Base-by-base conservation (phyloP, 495 filamentous ascomycete species). In the Cairneyella variabilis region DNA sequence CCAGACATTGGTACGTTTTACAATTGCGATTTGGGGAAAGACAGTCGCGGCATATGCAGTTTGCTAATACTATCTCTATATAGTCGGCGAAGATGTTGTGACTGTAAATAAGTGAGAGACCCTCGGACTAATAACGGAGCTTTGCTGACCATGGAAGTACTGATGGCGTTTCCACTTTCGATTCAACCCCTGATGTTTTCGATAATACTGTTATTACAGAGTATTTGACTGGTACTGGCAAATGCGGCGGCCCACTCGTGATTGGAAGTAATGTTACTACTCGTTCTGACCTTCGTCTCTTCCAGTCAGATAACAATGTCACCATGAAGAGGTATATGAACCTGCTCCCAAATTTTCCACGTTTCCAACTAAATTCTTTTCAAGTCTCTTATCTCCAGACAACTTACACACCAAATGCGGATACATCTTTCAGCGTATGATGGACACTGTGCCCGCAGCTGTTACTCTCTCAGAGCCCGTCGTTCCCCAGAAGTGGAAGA, bases 161-260 rank as follows among this genome's bases (percentile, higher is more conserved):
- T 16, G 65, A 65, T 42, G 66, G 60, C 1, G 60, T 53, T 21
- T 34, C 6, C 5, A 20, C 41, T 7, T 60, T 60, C 41, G 57
- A 60, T 30, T 32, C 10, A 27, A 60, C 52, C 5, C 40, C 52
- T 17, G 39, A 3, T 38, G 18, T 48, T 1, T 56, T 60, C 26
- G 57, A 60, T 18, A 36, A 48, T 21, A 28, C n/a, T 18, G 46
- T n/a, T 22, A 6, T 20, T 60, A 10, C 14, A 3, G 48, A 56
- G 8, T 60, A 60, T 17, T 18, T 60, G 7, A 28, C 16, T 2
- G 40, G 42, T 3, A 56, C 47, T 27, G 48, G 47, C n/a, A 37
- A 26, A 7, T n/a, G 16, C 47, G 57, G 57, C 11, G 57, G 57
- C 16, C 69, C 66, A 18, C 50, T 72, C 9, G 68, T 67, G 2